Base-by-base conservation (phyloP, 179 eudicot genomes). In the Corrigiola litoralis region DNA sequence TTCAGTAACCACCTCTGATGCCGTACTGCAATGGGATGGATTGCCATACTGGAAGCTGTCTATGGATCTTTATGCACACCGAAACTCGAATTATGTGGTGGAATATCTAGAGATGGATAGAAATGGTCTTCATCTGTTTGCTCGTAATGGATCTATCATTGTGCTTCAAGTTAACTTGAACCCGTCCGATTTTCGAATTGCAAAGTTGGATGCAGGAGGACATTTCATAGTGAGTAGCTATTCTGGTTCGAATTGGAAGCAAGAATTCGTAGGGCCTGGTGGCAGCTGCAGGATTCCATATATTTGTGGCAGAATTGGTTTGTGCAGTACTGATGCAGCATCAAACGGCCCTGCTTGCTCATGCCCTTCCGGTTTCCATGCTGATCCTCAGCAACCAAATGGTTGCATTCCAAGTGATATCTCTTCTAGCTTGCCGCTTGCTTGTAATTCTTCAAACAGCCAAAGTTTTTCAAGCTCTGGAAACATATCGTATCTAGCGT, bases 41-140 rank as follows among this genome's bases (percentile, higher is more conserved):
- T 62, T 58, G 44, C 71, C 84, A 1, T 90, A 85, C 37, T 84
- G 88, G 89, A 79, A 81, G 72, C 45, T 90, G 46, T 87, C 95
- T 3, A 90, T 87, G 95, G 81, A 70, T 45, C 55, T 68, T 21
- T 66, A 61, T 18, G 81, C 80, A 8, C 75, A 63, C 29, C 66
- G 40, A 34, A 75, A 75, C 72, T 80, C 90, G 0, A 80, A 76
- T 67, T 38, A 53, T 50, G 73, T 49, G 14, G 84, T 71, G 29
- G 82, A 75, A 23, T 79, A 82, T 65, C 52, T 90, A 79, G 47
- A 6, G 4, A 5, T 87, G 9, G 83, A 87, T 60, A 72, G 63
- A 24, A 80, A 79, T 6, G 95, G 97, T 40, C 67, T 90, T 36
- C 79, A 68, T 72, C 81, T 90, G 14, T 63, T 63, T 21, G 80